phyloP scores from a whole-genome alignment of 495 filamentous ascomycete species.

The Aspergillus hancockii region DNA sequence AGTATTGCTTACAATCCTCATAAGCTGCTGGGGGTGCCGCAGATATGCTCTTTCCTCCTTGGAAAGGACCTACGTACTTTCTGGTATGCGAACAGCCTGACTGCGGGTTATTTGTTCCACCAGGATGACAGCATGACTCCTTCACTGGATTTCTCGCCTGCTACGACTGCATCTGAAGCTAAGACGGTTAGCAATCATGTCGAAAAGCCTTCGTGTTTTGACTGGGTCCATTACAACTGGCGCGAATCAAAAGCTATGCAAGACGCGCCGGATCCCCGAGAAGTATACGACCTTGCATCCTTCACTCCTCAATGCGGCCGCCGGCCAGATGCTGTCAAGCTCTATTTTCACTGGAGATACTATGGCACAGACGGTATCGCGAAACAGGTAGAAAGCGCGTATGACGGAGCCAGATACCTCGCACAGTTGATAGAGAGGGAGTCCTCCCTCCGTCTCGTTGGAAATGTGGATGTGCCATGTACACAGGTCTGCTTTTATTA shows the following conservation, averaged over 20 bases:
- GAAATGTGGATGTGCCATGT: neutral
- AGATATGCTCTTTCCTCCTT: neutral
- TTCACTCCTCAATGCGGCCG: constrained; percentile 3
- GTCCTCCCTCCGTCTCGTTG: neutral
- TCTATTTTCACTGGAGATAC: neutral
- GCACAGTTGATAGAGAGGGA: neutral
- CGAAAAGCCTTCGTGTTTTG: neutral
- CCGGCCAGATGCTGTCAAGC: neutral
- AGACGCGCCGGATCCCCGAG: neutral
- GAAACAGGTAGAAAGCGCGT: neutral
- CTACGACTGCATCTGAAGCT: neutral
- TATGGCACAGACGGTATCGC: neutral
- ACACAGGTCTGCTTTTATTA: constrained; percentile 1
- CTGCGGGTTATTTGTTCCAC: constrained; percentile 1
- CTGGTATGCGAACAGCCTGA: constrained; percentile 3
- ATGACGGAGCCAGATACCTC: constrained; percentile 1
- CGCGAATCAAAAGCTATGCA: neutral
- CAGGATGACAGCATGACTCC: neutral
- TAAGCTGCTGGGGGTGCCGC: constrained; percentile 1
- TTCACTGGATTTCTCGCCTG: neutral
- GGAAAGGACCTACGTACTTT: neutral
- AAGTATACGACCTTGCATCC: neutral
- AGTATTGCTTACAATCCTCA: constrained; percentile 1
- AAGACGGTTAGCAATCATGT: neutral
- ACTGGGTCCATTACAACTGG: neutral